A percentile compares a stretch with the other conserved stretches of the same genome.
Evolutionary conservation across 257 asterid genomes (phyloP).

Genomic region (Coffea canephora): DNA sequence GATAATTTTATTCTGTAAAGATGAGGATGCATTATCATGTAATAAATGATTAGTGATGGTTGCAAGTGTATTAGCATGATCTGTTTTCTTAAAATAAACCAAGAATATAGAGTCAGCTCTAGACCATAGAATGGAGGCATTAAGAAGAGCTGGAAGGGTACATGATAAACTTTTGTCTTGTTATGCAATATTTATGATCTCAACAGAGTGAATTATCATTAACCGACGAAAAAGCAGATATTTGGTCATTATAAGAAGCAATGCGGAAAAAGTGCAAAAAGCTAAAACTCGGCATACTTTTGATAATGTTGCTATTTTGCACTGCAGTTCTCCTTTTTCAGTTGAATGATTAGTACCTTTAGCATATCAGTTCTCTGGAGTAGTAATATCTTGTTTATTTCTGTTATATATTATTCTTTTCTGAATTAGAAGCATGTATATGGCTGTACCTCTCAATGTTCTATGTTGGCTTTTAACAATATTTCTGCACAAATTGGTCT

Average conservation of each 20-base stretch:
- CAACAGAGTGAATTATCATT: neutral
- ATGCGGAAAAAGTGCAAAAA: neutral
- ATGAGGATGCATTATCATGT: neutral
- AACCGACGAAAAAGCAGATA: neutral
- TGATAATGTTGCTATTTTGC: neutral
- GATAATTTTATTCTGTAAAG: neutral
- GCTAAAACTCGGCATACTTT: neutral
- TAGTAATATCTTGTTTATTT: neutral
- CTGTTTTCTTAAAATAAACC: neutral
- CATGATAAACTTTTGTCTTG: neutral
- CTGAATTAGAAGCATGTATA: neutral
- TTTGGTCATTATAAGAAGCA: neutral
- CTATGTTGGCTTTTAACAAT: neutral
- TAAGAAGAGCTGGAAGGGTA: neutral
- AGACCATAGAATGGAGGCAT: neutral
- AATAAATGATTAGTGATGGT: neutral
- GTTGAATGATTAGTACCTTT: neutral
- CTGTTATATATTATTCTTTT: neutral
- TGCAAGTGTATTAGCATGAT: neutral
- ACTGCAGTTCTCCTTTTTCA: neutral
- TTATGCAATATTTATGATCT: neutral
- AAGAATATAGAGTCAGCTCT: neutral
- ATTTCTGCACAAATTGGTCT: neutral
- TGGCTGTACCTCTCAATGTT: neutral
- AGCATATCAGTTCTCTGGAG: neutral